phyloP scores from a whole-genome alignment of 164 flowering plant species.

The Litsea cubeba region DNA sequence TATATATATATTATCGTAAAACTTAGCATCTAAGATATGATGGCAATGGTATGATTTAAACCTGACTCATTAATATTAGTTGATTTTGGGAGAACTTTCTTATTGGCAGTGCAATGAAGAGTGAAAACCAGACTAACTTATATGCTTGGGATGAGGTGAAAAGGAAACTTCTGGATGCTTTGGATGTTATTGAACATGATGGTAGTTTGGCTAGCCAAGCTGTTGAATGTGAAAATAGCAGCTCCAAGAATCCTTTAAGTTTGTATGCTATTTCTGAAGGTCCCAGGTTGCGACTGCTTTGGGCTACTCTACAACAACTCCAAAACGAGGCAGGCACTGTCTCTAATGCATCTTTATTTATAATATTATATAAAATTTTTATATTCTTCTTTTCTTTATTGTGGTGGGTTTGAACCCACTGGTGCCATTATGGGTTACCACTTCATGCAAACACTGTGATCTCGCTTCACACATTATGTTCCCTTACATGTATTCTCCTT shows the following conservation, averaged over 20 bases:
- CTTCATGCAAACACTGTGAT: too few species aligned
- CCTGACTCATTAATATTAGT: slow-evolving; percentile 7
- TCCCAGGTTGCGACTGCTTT: slow-evolving; percentile 73
- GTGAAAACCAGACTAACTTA: slow-evolving; percentile 29
- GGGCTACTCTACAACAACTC: slow-evolving; percentile 63
- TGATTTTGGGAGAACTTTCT: slow-evolving; percentile 10
- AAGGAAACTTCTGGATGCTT: slow-evolving; percentile 59
- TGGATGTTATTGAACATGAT: slow-evolving; percentile 40
- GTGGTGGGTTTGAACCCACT: too few species aligned
- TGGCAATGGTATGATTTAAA: slow-evolving; percentile 1
- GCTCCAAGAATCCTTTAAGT: slow-evolving; percentile 46
- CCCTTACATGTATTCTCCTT: too few species aligned
- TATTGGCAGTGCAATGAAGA: slow-evolving; percentile 39
- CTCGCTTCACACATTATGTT: too few species aligned
- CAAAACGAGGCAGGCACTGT: slow-evolving; percentile 75
- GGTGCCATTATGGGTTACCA: too few species aligned
- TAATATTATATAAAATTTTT: not conserved
- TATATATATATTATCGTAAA: not conserved
- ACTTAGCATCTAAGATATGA: not conserved
- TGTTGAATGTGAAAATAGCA: slow-evolving; percentile 29
- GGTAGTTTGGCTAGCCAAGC: slow-evolving; percentile 26
- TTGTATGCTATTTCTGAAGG: slow-evolving; percentile 68
- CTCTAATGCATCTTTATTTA: slow-evolving; percentile 15
- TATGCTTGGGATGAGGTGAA: slow-evolving; percentile 66
- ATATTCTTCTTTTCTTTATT: not conserved